phyloP scores from a whole-genome alignment of 179 eudicot genomes.

The Pouteria campechiana region DNA sequence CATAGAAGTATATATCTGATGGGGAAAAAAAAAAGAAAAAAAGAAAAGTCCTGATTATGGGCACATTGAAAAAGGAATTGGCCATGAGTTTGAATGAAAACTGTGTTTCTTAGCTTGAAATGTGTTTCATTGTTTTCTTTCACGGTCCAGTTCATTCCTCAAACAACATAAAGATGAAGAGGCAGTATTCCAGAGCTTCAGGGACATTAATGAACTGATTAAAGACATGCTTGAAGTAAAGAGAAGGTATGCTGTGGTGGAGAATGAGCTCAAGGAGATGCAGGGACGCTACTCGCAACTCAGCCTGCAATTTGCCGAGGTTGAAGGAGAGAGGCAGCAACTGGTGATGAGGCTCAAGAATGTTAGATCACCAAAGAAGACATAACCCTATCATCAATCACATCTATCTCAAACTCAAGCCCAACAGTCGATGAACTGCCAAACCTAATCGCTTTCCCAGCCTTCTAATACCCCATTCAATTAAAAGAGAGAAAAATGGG shows the following conservation, averaged over 20 bases:
- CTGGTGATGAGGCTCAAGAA: constrained; percentile 76
- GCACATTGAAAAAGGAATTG: too few species aligned
- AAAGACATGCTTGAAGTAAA: constrained; percentile 77
- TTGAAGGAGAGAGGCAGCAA: constrained; percentile 95
- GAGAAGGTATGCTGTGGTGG: constrained; percentile 43
- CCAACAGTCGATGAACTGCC: too few species aligned
- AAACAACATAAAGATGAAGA: constrained; percentile 84
- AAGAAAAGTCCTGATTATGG: too few species aligned
- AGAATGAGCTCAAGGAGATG: constrained; percentile 74
- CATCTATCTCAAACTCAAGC: too few species aligned
- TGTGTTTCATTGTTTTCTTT: not conserved
- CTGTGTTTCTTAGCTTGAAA: too few species aligned
- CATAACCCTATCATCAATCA: too few species aligned
- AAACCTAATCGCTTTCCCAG: too few species aligned
- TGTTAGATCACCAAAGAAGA: constrained; percentile 43
- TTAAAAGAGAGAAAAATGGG: too few species aligned
- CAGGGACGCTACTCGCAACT: constrained; percentile 82
- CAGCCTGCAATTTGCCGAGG: constrained; percentile 90
- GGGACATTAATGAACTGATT: constrained; percentile 86
- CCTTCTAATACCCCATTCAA: too few species aligned
- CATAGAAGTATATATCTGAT: too few species aligned
- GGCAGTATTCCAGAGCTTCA: constrained; percentile 80
- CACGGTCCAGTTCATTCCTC: constrained; percentile 57
- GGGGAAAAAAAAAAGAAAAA: too few species aligned
- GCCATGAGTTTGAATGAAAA: too few species aligned